Percentiles rank a stretch among this genome's conserved stretches.
These are phyloP conservation scores for Limonium bicolor DNA, from an alignment of 148 eudicot genomes.

Conservation along the genomic window DNA sequence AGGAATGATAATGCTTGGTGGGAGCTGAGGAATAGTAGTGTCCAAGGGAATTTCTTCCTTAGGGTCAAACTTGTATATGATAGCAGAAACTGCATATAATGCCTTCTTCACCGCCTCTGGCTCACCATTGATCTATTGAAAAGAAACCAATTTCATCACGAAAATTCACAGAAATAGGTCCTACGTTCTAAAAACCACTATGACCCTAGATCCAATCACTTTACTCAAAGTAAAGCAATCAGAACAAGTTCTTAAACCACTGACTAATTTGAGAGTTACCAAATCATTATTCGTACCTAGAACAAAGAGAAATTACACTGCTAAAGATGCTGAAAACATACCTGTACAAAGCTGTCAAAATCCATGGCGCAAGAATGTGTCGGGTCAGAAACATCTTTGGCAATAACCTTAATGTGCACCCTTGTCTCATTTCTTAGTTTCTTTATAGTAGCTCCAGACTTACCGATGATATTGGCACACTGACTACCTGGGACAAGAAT, in stretches of 20 bases:
- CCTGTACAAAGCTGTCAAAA: slow-evolving; percentile 88
- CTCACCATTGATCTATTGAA: slow-evolving; percentile 64
- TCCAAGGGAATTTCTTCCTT: slow-evolving; percentile 75
- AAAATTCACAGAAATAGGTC: too few species aligned
- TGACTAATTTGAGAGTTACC: too few species aligned
- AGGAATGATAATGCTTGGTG: slow-evolving; percentile 74
- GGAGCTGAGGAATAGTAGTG: slow-evolving; percentile 48
- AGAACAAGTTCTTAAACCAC: too few species aligned
- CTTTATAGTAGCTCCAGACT: slow-evolving; percentile 73
- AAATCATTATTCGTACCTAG: too few species aligned
- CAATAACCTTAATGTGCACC: slow-evolving; percentile 46
- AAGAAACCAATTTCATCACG: too few species aligned
- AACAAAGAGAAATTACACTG: too few species aligned
- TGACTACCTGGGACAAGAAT: slow-evolving; percentile 93
- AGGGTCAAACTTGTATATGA: slow-evolving; percentile 80
- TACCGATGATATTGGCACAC: slow-evolving; percentile 83
- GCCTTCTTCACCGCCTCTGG: slow-evolving; percentile 73
- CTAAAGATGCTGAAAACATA: too few species aligned
- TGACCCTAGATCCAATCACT: too few species aligned
- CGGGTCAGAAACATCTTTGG: slow-evolving; percentile 56
- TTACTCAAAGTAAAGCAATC: too few species aligned
- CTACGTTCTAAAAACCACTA: too few species aligned
- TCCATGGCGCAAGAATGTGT: slow-evolving; percentile 81
- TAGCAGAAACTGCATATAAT: slow-evolving; percentile 73
- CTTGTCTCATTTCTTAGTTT: slow-evolving; percentile 61